Evolutionary conservation across 2,329 filamentous ascomycete species (phyloP), one percentile per base, ranked within the genome.

Genomic region (Elsinoe fawcettii): DNA sequence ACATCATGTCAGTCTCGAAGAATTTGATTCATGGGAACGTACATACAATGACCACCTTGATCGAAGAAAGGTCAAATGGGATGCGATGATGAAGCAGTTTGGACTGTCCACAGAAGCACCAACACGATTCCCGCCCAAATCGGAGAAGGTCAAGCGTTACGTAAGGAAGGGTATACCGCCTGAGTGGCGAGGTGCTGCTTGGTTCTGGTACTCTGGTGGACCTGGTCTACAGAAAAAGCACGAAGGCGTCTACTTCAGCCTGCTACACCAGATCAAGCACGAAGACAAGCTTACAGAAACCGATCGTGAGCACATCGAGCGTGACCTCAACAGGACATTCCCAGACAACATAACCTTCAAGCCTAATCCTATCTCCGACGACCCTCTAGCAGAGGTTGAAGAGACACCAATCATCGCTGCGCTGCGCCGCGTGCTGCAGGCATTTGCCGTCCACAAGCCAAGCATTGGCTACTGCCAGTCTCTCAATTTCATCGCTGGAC

Each of bases 121-220:
- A 1, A 83, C 81, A 36, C 80, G 83, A 1, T 97, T 97, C 64
- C 92, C 92, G 0, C 80, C 86, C 1, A 86, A 85, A 55, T 88
- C 84, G 51, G 82, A 85, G 46, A 95, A 95, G 71, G 83, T 93
- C 43, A 96, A 95, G 73, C 82, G 90, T 16, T 96, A 93, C 68
- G 82, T 96, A 51, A 84, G 91, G 54, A 97, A 96, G 71, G 92
- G 92, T 14, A 92, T 96, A 51, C 92, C 92, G 2, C 89, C 91
- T 0, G 90, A 96, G 63, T 95, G 90, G 84, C 83, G 92, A 66
- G 92, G 92, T n/a, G 87, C 88, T 5, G 92, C 92, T 46, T 97
- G 92, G 92, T 97, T 95, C 71, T 96, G 88, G 74, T 97, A 96
- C 69, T 90, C 90, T 9, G 90, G 90, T 18, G 92, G 92, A 1